Evolutionary conservation across 495 filamentous ascomycete species (phyloP).

Genomic region (Penicillium manginii): DNA sequence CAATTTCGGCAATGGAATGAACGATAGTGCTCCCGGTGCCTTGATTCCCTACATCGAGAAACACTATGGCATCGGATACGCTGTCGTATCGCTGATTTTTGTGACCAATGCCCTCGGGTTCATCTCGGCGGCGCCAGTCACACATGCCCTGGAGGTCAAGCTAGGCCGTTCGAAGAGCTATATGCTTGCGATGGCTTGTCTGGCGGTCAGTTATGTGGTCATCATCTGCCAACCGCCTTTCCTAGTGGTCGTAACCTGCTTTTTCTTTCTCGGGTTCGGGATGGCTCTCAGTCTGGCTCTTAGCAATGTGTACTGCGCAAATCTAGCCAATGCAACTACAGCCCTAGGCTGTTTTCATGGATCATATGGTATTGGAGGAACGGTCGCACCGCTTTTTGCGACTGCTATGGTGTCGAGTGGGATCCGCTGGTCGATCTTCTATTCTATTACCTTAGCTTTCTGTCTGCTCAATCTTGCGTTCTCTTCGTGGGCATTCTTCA

Average conservation of each 20-base stretch:
- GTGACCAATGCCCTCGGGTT: constrained; percentile 78
- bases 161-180: constrained; percentile 68
- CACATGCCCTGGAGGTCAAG: constrained; percentile 48
- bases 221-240: constrained; percentile 71
- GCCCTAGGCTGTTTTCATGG: constrained; percentile 69
- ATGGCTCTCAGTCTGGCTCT: constrained; percentile 69
- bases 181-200: constrained; percentile 52
- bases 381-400: constrained; percentile 69
- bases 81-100: constrained; percentile 78
- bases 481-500: constrained; percentile 56
- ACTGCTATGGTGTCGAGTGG: constrained; percentile 55
- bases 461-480: constrained; percentile 51
- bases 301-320: constrained; percentile 75
- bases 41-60: constrained; percentile 77
- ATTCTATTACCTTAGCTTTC: constrained; percentile 38
- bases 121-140: constrained; percentile 68
- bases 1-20: constrained; percentile 60
- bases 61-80: constrained; percentile 72
- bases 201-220: constrained; percentile 62
- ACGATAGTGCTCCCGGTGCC: constrained; percentile 69
- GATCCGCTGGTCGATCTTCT: constrained; percentile 40
- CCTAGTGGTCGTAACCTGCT: constrained; percentile 63
- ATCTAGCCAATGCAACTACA: constrained; percentile 63
- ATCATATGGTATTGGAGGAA: constrained; percentile 73
- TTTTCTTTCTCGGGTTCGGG: constrained; percentile 70